Conservation (phyloP, 192 early-diverging fungal genomes). For the Mortierella alpina region DNA sequence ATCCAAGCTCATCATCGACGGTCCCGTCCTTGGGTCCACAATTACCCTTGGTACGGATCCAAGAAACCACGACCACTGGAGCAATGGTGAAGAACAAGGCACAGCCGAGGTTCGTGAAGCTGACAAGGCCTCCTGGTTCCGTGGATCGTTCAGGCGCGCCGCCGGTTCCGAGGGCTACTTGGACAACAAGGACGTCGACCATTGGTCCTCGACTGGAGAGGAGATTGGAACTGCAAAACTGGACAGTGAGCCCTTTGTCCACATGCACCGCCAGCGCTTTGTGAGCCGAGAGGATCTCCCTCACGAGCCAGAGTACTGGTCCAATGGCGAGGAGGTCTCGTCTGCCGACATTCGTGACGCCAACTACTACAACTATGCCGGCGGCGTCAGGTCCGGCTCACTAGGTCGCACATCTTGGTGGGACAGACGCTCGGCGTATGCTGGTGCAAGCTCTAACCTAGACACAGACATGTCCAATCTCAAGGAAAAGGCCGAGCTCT, state of each 20-base stretch:
- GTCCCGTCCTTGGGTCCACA: not conserved
- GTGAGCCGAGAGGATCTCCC: not conserved
- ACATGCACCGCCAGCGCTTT: slow-evolving; percentile 7
- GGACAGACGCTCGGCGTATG: not conserved
- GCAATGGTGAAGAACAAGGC: slow-evolving; percentile 20
- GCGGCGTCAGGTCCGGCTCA: not conserved
- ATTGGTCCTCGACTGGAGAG: slow-evolving; percentile 19
- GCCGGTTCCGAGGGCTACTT: not conserved
- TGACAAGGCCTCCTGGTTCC: slow-evolving; percentile 16
- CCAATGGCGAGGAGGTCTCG: slow-evolving; percentile 28
- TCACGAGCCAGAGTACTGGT: slow-evolving; percentile 23
- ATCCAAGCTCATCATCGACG: not conserved
- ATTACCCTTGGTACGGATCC: not conserved
- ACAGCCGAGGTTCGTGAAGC: slow-evolving; percentile 22
- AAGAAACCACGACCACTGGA: slow-evolving; percentile 11
- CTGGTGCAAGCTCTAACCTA: not conserved
- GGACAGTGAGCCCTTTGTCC: not conserved
- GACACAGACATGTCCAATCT: not conserved
- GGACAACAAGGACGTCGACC: slow-evolving; percentile 33
- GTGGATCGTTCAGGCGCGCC: not conserved
- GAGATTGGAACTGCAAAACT: slow-evolving; percentile 22
- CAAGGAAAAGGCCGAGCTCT: not conserved
- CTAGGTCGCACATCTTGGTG: slow-evolving; percentile 21
- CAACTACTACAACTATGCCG: slow-evolving; percentile 12
- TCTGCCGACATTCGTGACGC: slow-evolving; percentile 18